Base-by-base conservation (phyloP, 805 yeast genomes). In the Priceomyces medius region DNA sequence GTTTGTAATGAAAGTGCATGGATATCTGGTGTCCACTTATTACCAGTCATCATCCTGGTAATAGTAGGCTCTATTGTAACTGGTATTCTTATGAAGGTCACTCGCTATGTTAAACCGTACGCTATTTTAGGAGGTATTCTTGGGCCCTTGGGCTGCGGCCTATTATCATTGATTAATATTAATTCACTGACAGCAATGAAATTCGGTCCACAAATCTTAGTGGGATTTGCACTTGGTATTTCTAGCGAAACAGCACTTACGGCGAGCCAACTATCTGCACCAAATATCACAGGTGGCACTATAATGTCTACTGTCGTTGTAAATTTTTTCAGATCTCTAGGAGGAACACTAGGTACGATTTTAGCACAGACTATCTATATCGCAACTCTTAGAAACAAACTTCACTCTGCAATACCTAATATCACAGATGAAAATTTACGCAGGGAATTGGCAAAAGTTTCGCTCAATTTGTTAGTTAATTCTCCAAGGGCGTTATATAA, bases 211-310 rank as follows among this genome's bases (percentile, higher is more conserved):
- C 67, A 74, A 41, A 71, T 77, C 20, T 49, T 74, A 5, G 53
- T 63, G 7, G 85, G 85, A 19, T 58, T 71, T 4, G 65, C 75
- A 0, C 55, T 69, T 32, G 85, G 85, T 2, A 23, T 74, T 12
- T 62, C 58, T 40, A 59, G 76, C 53, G 82, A 78, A 53, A 60
- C 77, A 1, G 48, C 67, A 12, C 58, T 75, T 35, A 51, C 76
- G 23, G 54, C 72, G 2, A 64, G 75, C 1, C 81, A 78, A 49
- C 54, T 78, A 7, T 58, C 66, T 17, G 78, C 79, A 8, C 81
- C 83, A 24, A 73, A 76, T 44, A 55, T 63, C 1, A 68, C 76
- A 5, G 83, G 82, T 12, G 68, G 74, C 3, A 63, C 67, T 5
- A 74, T 79, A 35, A 53, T 77, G 56, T 64, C 76, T 2, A 75